Evolutionary conservation across 2,329 filamentous ascomycete genomes (phyloP).

Genomic region (Ophioceras dolichostomum): DNA sequence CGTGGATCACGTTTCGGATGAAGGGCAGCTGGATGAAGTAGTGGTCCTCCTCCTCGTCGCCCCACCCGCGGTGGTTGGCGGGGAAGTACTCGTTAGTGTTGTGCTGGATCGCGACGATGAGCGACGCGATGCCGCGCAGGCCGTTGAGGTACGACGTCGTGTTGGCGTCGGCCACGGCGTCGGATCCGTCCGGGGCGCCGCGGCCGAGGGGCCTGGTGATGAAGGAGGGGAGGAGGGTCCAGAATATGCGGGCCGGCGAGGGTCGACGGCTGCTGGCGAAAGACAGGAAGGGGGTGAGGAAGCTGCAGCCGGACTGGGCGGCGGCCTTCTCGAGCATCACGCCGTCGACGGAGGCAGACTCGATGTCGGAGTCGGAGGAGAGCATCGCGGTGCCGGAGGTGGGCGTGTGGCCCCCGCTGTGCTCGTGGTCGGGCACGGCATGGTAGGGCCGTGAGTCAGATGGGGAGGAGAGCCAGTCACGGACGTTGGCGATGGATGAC

Average conservation of each 20-base stretch:
- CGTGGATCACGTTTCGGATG: conserved; percentile 25
- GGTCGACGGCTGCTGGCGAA: too few relatives aligned
- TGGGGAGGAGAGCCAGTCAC: too few relatives aligned
- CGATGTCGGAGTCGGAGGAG: too few relatives aligned
- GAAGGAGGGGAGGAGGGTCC: not conserved
- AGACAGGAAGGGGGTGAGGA: too few relatives aligned
- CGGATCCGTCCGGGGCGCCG: not conserved
- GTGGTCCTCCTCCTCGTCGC: conserved; percentile 9
- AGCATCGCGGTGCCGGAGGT: too few relatives aligned
- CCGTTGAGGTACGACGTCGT: conserved; percentile 35
- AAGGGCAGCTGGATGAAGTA: conserved; percentile 30
- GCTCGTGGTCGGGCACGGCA: too few relatives aligned
- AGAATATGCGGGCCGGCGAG: not conserved
- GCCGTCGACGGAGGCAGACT: too few relatives aligned
- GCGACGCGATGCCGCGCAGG: conserved; percentile 32
- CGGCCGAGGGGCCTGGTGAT: not conserved
- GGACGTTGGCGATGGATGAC: too few relatives aligned
- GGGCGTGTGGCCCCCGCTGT: too few relatives aligned
- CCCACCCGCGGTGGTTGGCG: not conserved
- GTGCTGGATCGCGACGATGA: conserved; percentile 35
- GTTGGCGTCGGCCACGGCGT: conserved; percentile 6
- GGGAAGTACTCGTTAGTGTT: not conserved
- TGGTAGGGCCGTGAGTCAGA: too few relatives aligned
- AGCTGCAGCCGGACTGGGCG: too few relatives aligned
- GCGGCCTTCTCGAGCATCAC: too few relatives aligned